These are phyloP conservation scores for Fraxinus baroniana DNA, from an alignment of 305 asterid species.

Conservation along the genomic window DNA sequence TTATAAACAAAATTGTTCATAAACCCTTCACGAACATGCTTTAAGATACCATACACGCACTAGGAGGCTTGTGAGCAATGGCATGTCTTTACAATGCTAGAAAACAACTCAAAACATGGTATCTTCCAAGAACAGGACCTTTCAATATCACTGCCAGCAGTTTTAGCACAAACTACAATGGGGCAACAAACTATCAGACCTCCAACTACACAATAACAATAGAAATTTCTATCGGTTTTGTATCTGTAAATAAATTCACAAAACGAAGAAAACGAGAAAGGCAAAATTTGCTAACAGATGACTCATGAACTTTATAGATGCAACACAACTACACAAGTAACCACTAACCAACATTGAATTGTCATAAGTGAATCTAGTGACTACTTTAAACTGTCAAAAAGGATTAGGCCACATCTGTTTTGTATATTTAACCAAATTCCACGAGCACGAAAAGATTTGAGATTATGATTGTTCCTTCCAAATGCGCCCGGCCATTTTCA, in stretches of 20 bases:
- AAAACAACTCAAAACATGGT: neutral
- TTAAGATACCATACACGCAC: neutral
- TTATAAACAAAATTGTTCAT: neutral
- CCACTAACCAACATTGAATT: constrained; percentile 7
- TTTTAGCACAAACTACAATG: neutral
- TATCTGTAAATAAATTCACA: neutral
- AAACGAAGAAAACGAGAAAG: neutral
- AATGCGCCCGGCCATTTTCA: constrained; percentile 67
- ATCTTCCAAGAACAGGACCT: neutral
- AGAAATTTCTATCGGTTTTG: neutral
- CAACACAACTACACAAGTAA: neutral
- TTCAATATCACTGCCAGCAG: neutral
- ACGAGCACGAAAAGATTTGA: neutral
- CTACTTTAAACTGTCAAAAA: constrained; percentile 9
- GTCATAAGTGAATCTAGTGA: constrained; percentile 13
- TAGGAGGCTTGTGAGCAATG: neutral
- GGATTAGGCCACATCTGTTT: constrained; percentile 21
- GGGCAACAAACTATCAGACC: neutral
- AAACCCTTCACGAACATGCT: neutral
- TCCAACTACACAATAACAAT: neutral
- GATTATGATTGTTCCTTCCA: constrained; percentile 57
- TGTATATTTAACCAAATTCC: constrained; percentile 4
- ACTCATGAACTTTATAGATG: neutral
- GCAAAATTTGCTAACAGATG: neutral
- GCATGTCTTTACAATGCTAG: neutral